Evolutionary conservation across 1,139 yeast species (phyloP).

Genomic region (Wickerhamomyces sp.): DNA sequence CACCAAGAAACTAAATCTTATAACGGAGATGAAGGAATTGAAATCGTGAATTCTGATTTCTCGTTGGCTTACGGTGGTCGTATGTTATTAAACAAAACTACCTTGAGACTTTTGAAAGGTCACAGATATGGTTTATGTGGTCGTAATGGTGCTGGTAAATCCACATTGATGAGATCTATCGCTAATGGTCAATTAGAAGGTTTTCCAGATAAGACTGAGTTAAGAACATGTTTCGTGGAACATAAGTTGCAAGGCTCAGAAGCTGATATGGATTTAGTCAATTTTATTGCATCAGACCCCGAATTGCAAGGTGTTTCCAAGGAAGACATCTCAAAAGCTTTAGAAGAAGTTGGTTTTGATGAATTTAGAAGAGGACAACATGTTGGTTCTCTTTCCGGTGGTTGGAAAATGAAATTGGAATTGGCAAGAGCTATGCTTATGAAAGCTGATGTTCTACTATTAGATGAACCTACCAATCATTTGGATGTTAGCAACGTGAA

Average conservation of each 20-base stretch:
- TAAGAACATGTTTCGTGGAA: conserved; percentile 94
- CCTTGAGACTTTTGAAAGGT: conserved; percentile 81
- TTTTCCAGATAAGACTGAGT: conserved; percentile 84
- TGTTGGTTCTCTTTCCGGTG: conserved; percentile 95
- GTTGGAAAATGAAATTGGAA: conserved; percentile 99
- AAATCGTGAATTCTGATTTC: conserved; percentile 89
- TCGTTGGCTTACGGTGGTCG: conserved; percentile 97
- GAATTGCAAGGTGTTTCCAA: conserved; percentile 60
- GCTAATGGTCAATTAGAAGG: conserved; percentile 98
- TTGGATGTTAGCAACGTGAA: conserved; percentile 91
- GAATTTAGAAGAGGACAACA: conserved; percentile 84
- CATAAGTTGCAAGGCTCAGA: conserved; percentile 95
- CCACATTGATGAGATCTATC: conserved; percentile 95
- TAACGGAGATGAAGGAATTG: conserved; percentile 69
- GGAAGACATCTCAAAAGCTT: conserved; percentile 71
- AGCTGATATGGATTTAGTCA: conserved; percentile 82
- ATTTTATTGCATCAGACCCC: conserved; percentile 88
- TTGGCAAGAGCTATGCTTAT: conserved; percentile 97
- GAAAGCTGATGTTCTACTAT: conserved; percentile 90
- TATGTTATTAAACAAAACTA: conserved; percentile 92
- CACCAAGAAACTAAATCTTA: conserved; percentile 55
- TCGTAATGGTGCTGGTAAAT: conserved; percentile 98
- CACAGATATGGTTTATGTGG: conserved; percentile 98
- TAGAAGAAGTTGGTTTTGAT: conserved; percentile 84
- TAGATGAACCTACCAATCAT: conserved; percentile 99